phyloP scores from a whole-genome alignment of 306 rosid species.

The Rubus parviflorus region DNA sequence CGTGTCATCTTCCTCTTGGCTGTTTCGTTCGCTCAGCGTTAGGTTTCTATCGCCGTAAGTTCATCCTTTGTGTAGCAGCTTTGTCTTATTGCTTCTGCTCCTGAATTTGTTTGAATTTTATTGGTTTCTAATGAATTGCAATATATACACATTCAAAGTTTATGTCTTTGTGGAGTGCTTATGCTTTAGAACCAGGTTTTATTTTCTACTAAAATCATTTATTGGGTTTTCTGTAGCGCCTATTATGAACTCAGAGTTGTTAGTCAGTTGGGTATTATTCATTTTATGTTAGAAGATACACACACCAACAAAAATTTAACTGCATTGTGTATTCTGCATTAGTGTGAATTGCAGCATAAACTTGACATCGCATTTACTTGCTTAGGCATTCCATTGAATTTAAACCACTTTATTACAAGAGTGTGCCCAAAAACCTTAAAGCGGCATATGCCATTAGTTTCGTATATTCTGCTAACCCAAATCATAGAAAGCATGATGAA shows the following conservation, averaged over 20 bases:
- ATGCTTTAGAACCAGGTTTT: neutral
- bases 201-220: neutral
- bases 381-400: neutral
- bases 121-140: neutral
- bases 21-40: slow-evolving; percentile 30
- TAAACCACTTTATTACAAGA: neutral
- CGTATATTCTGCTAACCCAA: neutral
- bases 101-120: slow-evolving; percentile 22
- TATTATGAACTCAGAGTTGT: neutral
- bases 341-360: neutral
- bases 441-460: neutral
- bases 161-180: neutral
- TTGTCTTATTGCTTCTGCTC: slow-evolving; percentile 3
- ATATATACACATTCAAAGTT: neutral
- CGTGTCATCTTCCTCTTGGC: slow-evolving; percentile 28
- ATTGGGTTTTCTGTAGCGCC: neutral
- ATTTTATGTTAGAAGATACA: neutral
- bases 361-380: neutral
- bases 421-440: neutral
- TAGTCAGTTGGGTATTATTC: neutral
- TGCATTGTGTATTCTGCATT: neutral
- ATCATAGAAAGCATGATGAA: too few relatives aligned
- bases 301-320: neutral
- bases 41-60: slow-evolving; percentile 54
- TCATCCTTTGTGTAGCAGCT: neutral